Base-by-base conservation (phyloP, 2,329 filamentous ascomycete species). In the Phaeosphaeria sp. region DNA sequence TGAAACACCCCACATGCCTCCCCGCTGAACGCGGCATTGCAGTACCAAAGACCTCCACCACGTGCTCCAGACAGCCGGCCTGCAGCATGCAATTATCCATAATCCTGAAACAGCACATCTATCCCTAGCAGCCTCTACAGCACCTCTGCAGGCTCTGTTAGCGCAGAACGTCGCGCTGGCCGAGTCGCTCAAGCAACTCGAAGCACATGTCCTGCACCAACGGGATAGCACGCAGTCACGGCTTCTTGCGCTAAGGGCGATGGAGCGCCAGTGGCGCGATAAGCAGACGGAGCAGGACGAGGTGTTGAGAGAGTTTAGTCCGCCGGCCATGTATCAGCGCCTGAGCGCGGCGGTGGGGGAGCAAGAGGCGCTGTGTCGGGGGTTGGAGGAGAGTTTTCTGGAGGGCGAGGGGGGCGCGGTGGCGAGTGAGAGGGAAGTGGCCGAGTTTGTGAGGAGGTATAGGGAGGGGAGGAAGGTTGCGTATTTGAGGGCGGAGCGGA, bases 361-460 rank as follows among this genome's bases (percentile, higher is more conserved):
- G 80, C 93, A 97, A 78, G 92, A 93, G 64, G 82, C 83, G 17
- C 83, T 97, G 17, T 93, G 93, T 65, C 83, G 85, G 57, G 93
- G 91, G 1, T 83, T 98, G 55, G 93, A 97, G 79, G 94, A 97
- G 80, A 97, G 93, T 68, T 98, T 97, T 73, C 80, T 98, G 1
- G 92, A 96, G 43, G 85, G 84, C 41, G 80, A 77, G 58, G 78
- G 70, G 73, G 64, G 77, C 63, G 76, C 54, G 72, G 77, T 72
- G 33, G 90, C 90, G 2, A 88, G 85, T 22, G 93, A 97, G 79
- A 87, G 91, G 72, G 95, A 98, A 78, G 88, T 90, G 23, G 82
- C 84, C 1, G 94, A 98, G 59, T 98, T 95, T 88, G 87, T 97
- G 20, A 85, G 89, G 69, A 82, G 90, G 68, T 90, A 96, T 63